A percentile compares a stretch with the other conserved stretches of the same genome.
Conservation (phyloP, 2,329 filamentous ascomycete species). For the Magnaporthiopsis rhizophila region DNA sequence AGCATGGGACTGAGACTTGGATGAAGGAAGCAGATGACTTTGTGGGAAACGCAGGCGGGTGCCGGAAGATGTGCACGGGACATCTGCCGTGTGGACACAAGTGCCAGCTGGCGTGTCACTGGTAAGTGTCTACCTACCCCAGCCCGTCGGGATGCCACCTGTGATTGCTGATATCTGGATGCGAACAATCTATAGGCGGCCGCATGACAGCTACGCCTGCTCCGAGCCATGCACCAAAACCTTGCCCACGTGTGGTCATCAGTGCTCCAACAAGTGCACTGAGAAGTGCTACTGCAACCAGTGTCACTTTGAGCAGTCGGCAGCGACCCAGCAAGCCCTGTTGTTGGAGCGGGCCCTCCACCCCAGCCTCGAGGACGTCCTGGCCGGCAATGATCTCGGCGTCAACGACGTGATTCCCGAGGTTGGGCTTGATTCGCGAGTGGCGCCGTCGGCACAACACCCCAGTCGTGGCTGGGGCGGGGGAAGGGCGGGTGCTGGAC, state of each 20-base stretch:
- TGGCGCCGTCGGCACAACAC: not conserved
- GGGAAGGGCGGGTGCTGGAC: not conserved
- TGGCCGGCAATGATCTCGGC: not conserved
- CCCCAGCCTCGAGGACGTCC: not conserved
- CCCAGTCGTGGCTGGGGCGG: not conserved
- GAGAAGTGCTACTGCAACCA: conserved; percentile 5
- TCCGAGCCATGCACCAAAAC: not conserved
- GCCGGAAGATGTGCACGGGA: conserved; percentile 34
- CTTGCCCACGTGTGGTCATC: conserved; percentile 4
- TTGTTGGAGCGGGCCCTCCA: not conserved
- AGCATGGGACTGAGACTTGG: conserved; percentile 43
- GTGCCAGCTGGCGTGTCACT: conserved; percentile 45
- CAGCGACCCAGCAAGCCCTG: not conserved
- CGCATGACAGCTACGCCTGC: conserved; percentile 1
- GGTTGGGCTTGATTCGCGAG: not conserved
- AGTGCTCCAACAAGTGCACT: conserved; percentile 6
- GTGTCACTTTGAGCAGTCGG: not conserved
- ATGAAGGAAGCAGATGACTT: conserved; percentile 47
- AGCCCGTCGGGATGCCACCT: not conserved
- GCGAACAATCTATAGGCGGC: not conserved
- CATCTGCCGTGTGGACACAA: conserved; percentile 40
- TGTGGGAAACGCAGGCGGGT: conserved; percentile 42
- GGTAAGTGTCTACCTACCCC: conserved; percentile 23
- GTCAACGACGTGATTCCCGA: not conserved
- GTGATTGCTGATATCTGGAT: not conserved